A percentile compares a stretch with the other conserved stretches of the same genome.
Conservation (phyloP, 2,329 filamentous ascomycete species). For the Colletotrichum sidae region DNA sequence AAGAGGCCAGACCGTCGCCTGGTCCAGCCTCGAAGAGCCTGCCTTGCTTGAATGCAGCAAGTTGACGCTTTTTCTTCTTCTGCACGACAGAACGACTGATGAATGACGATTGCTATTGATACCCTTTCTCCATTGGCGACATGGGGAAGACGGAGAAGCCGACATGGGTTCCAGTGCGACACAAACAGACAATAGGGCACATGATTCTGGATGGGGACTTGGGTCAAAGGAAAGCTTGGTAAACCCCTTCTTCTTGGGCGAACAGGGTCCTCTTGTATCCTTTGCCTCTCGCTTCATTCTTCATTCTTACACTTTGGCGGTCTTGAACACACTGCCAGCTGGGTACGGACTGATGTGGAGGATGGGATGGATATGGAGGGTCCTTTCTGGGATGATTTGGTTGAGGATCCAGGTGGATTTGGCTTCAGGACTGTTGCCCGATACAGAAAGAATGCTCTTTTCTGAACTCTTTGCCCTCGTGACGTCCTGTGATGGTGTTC, state of each 20-base stretch:
- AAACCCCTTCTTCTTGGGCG: constrained; percentile 6
- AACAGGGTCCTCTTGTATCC: not conserved
- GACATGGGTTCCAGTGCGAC: not conserved
- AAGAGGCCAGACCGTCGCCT: not conserved
- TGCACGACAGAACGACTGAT: too few relatives aligned
- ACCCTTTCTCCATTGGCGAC: too few relatives aligned
- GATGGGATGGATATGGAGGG: constrained; percentile 7
- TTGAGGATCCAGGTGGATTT: constrained; percentile 19
- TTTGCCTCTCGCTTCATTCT: not conserved
- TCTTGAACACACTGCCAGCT: not conserved
- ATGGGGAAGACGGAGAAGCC: too few relatives aligned
- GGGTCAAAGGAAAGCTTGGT: constrained; percentile 14
- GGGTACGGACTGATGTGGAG: not conserved
- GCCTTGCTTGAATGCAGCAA: too few relatives aligned
- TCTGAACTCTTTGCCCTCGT: not conserved
- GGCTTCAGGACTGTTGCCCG: constrained; percentile 16
- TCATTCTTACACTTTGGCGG: constrained; percentile 9
- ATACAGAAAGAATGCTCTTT: constrained; percentile 8
- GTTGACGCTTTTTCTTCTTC: too few relatives aligned
- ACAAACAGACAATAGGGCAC: not conserved
- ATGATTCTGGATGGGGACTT: not conserved
- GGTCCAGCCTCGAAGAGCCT: too few relatives aligned
- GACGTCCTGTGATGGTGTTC: not conserved
- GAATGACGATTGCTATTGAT: not conserved
- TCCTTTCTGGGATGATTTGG: constrained; percentile 8